phyloP scores from a whole-genome alignment of 2,329 filamentous ascomycete species.

The Macrophomina pseudophaseolina region DNA sequence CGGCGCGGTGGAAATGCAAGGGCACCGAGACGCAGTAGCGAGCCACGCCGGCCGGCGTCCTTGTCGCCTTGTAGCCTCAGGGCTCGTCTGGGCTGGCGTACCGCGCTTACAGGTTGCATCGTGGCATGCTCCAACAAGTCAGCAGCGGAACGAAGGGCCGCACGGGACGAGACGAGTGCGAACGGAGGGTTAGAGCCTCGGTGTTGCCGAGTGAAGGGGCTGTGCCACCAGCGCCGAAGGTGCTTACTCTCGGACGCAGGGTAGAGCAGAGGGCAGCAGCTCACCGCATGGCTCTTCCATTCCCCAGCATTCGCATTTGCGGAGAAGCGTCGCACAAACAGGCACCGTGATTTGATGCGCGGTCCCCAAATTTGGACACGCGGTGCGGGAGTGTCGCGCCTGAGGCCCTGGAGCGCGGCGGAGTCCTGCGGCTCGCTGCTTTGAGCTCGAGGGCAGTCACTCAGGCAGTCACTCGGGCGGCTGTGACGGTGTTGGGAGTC shows the following conservation, averaged over 20 bases:
- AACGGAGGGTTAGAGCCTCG: conserved; percentile 4
- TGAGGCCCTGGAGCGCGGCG: neutral
- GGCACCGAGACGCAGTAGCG: conserved; percentile 3
- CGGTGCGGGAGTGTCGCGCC: neutral
- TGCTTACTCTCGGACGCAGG: conserved; percentile 7
- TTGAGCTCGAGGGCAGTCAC: neutral
- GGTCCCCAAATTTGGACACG: conserved; percentile 10
- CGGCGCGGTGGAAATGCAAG: neutral
- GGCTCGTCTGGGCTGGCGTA: neutral
- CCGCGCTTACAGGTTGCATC: conserved; percentile 10
- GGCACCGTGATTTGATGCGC: conserved; percentile 20
- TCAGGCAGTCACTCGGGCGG: neutral
- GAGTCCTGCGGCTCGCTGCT: neutral
- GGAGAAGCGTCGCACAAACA: conserved; percentile 18
- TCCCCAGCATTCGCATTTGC: conserved; percentile 16
- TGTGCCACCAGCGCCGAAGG: conserved; percentile 9
- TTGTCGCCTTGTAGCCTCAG: neutral
- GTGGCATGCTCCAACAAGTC: neutral
- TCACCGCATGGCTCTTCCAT: conserved; percentile 20
- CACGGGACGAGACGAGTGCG: neutral
- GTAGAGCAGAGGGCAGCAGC: conserved; percentile 15
- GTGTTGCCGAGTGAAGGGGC: conserved; percentile 20
- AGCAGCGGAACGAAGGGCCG: conserved; percentile 4
- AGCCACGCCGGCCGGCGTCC: neutral
- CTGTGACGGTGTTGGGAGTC: neutral